phyloP scores from a whole-genome alignment of 1,284 basidiomycete species.

The Tilletia indica region DNA sequence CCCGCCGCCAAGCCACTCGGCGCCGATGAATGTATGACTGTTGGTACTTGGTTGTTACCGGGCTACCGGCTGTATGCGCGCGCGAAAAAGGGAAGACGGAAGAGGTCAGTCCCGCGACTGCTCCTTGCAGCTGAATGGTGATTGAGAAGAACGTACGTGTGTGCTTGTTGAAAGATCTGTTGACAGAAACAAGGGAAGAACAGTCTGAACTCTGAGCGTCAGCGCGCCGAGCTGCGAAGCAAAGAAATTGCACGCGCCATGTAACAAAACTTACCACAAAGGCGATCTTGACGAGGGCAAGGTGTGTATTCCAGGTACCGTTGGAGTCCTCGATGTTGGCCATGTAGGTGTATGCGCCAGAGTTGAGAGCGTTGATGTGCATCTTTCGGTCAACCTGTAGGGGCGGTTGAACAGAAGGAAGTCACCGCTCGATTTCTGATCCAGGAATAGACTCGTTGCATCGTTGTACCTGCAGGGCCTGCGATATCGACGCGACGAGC shows the following conservation, averaged over 20 bases:
- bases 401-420: too few species aligned
- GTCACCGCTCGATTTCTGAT: too few species aligned
- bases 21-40: too few species aligned
- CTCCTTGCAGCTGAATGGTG: too few species aligned
- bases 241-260: too few species aligned
- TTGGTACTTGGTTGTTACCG: too few species aligned
- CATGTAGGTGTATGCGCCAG: slow-evolving; percentile 61
- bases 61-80: too few species aligned
- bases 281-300: slow-evolving; percentile 89
- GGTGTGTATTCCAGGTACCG: slow-evolving; percentile 93
- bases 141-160: slow-evolving; percentile 37
- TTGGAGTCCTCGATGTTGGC: slow-evolving; percentile 69
- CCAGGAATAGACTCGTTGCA: too few species aligned
- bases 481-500: slow-evolving; percentile 84
- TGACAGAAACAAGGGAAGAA: background rate
- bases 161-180: slow-evolving; percentile 69
- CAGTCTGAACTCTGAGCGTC: background rate
- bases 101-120: too few species aligned
- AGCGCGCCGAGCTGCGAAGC: background rate
- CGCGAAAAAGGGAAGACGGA: too few species aligned
- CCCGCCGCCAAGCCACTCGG: too few species aligned
- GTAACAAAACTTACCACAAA: slow-evolving; percentile 61
- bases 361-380: slow-evolving; percentile 95
- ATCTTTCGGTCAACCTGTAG: slow-evolving; percentile 11
- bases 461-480: slow-evolving; percentile 76